A percentile compares a stretch with the other conserved stretches of the same genome.
Conservation (phyloP, 2,329 filamentous ascomycete genomes). For the Didymella sp. region DNA sequence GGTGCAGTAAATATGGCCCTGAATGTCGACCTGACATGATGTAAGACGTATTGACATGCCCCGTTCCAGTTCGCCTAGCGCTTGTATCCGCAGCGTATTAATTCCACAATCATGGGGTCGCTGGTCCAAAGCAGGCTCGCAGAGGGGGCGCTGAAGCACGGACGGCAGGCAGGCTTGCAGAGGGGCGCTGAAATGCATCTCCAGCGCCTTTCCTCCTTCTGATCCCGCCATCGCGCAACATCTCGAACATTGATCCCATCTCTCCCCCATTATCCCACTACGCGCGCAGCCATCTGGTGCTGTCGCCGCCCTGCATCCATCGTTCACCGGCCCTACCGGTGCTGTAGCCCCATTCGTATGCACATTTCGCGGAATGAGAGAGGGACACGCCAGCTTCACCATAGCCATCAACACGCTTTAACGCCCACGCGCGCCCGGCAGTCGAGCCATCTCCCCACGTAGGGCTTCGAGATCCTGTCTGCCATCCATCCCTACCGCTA, state of each 20-base stretch:
- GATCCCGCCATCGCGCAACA: conserved; percentile 25
- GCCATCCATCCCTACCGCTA: conserved; percentile 2
- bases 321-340: conserved; percentile 35
- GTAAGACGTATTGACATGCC: conserved; percentile 9
- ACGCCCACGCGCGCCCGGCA: conserved; percentile 47
- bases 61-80: conserved; percentile 7
- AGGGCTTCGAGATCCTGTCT: conserved; percentile 7
- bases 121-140: conserved; percentile 7
- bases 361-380: conserved; percentile 39
- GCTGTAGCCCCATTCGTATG: conserved; percentile 32
- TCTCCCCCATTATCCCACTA: conserved; percentile 35
- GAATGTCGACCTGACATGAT: neutral
- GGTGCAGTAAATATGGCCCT: neutral
- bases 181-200: neutral
- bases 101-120: conserved; percentile 13
- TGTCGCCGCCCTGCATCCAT: conserved; percentile 13
- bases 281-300: conserved; percentile 23
- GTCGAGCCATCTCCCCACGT: conserved; percentile 29
- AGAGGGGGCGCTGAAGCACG: conserved; percentile 11
- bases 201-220: neutral
- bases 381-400: conserved; percentile 36
- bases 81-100: conserved; percentile 16
- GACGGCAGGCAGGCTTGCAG: neutral
- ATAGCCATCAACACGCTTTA: conserved; percentile 45
- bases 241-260: conserved; percentile 35